Conservation (phyloP, 1,284 basidiomycete species). For the Ceratobasidium sp. region DNA sequence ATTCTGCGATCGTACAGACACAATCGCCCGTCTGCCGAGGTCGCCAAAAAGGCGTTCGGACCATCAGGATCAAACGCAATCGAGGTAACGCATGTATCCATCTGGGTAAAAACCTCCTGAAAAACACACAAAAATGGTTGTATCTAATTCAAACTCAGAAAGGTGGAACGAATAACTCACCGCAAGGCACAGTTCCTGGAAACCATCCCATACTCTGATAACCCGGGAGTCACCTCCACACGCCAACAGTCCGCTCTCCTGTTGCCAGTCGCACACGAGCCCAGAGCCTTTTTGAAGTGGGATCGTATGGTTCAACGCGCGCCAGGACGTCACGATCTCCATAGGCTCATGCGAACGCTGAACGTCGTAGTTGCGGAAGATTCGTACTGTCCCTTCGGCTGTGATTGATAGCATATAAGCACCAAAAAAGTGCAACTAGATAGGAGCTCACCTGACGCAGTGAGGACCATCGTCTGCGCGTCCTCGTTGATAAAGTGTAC, state of each 20-base stretch:
- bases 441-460: conserved; percentile 79
- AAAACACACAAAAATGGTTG: conserved; percentile 35
- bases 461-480: conserved; percentile 90
- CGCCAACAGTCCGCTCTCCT: conserved; percentile 85
- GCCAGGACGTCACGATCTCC: conserved; percentile 94
- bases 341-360: conserved; percentile 72
- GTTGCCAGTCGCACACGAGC: conserved; percentile 94
- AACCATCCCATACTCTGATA: conserved; percentile 95
- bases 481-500: conserved; percentile 98
- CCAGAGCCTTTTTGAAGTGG: conserved; percentile 80
- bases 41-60: conserved; percentile 86
- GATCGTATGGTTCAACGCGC: conserved; percentile 86
- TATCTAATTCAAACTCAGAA: conserved; percentile 46
- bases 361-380: conserved; percentile 89
- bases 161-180: conserved; percentile 63
- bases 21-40: conserved; percentile 94
- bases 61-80: conserved; percentile 86
- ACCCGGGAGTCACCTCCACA: conserved; percentile 93
- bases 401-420: conserved; percentile 34
- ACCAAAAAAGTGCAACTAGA: conserved; percentile 17
- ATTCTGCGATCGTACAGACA: conserved; percentile 91
- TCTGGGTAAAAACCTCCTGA: conserved; percentile 89
- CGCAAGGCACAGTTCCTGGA: conserved; percentile 86
- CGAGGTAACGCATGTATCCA: conserved; percentile 90
- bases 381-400: conserved; percentile 93